Base-by-base conservation (phyloP, 441 rosid genomes). In the Adansonia grandidieri region DNA sequence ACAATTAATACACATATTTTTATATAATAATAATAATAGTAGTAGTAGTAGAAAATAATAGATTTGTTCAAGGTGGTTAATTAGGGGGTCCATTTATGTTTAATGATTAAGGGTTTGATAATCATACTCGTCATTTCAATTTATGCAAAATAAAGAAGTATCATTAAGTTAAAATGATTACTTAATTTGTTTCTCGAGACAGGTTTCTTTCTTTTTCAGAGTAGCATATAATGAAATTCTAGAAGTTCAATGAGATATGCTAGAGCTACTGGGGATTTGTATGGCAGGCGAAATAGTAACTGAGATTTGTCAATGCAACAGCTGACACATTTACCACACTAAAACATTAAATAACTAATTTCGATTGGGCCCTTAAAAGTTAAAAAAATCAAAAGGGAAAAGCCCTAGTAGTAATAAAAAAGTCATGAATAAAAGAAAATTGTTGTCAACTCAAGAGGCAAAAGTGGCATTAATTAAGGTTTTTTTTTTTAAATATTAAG, bases 271-370 rank as follows among this genome's bases (percentile, higher is more conserved):
- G 5, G 75, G 70, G 61, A 62, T 68, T 32, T 79, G 56, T 4
- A 58, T 56, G 68, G n/a, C 63, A 47, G 44, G 62, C 68, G 9
- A 1, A 54, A 74, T 57, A 73, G 72, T 67, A 54, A 58, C 40
- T 56, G 0, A 48, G 76, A 77, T 80, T 71, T 80, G 85, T 78
- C 78, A n/a, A 11, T 20, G 71, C 67, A 72, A 62, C 81, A 28
- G 76, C 78, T 66, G 82, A 80, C 85, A 82, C 13, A 71, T 62
- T 78, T 42, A 78, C 64, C 60, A 56, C 13, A 42, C 13, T 9
- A 42, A 50, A 56, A 19, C 32, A 20, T 58, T 24, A 48, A 70
- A 5, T 11, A 67, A 13, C 2, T 15, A 15, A 11, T 63, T 7
- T 13, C 10, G 24, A 22, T 22, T 22, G 63, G 58, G 0, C 22